A percentile compares a stretch with the other conserved stretches of the same genome.
Evolutionary conservation across 306 rosid genomes (phyloP).

Genomic region (Cotoneaster glaucophyllus): DNA sequence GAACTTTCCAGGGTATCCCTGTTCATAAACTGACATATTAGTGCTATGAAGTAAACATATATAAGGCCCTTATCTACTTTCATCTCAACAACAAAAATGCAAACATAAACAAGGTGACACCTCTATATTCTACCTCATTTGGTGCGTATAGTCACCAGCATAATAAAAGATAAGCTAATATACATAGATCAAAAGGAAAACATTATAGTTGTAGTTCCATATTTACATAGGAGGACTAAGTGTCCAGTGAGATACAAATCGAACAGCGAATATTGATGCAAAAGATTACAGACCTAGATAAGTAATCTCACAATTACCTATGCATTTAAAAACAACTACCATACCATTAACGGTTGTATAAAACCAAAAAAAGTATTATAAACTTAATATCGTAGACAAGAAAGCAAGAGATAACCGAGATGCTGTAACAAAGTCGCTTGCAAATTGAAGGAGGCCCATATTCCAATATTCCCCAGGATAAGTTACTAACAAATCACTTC

Average conservation of each 20-base stretch:
- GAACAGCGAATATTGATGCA: not conserved
- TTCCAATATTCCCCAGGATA: not conserved
- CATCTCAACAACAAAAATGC: not conserved
- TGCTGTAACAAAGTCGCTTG: not conserved
- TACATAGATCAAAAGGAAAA: not conserved
- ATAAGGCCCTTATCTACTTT: conserved; percentile 1
- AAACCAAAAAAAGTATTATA: not conserved
- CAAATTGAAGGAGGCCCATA: not conserved
- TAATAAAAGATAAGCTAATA: not conserved
- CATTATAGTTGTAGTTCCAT: not conserved
- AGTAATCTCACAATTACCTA: not conserved
- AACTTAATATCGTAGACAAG: not conserved
- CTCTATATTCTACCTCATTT: not conserved
- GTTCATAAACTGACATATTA: not conserved
- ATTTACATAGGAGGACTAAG: not conserved
- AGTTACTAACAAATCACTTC: not conserved
- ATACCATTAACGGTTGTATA: not conserved
- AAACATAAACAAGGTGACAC: not conserved
- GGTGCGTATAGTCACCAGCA: not conserved
- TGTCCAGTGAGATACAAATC: not conserved
- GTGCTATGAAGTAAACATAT: not conserved
- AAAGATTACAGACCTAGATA: not conserved
- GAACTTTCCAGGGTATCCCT: conserved; percentile 98
- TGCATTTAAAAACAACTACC: not conserved
- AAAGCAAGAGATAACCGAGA: not conserved